These are phyloP conservation scores for Aureobasidium musti DNA, from an alignment of 2,329 filamentous ascomycete species.

Conservation along the genomic window DNA sequence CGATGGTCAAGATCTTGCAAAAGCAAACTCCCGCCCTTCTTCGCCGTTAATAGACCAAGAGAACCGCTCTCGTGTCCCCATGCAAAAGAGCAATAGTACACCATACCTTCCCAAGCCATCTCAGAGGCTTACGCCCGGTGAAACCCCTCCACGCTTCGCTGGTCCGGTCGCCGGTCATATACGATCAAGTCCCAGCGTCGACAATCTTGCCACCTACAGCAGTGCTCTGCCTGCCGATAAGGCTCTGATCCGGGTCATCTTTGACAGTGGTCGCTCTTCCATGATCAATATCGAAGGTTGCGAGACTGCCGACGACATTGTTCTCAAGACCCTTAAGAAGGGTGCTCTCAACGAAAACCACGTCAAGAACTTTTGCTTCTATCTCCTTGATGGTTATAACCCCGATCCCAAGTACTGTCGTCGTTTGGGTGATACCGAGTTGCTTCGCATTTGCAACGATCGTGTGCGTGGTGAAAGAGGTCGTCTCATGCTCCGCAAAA, in stretches of 20 bases:
- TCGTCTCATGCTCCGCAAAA: slow-evolving; percentile 84
- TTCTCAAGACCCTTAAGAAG: slow-evolving; percentile 84
- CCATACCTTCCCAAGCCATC: slow-evolving; percentile 56
- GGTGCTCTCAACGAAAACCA: slow-evolving; percentile 86
- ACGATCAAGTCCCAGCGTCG: slow-evolving; percentile 79
- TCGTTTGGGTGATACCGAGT: slow-evolving; percentile 79
- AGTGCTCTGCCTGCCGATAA: slow-evolving; percentile 82
- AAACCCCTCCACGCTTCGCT: slow-evolving; percentile 25
- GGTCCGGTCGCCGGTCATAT: slow-evolving; percentile 68
- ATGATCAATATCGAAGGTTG: slow-evolving; percentile 92
- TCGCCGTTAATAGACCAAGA: slow-evolving; percentile 68
- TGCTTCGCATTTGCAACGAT: slow-evolving; percentile 89
- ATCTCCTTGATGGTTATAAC: slow-evolving; percentile 82
- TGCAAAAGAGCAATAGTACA: slow-evolving; percentile 57
- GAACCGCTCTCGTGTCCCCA: slow-evolving; percentile 49
- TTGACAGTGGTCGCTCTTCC: slow-evolving; percentile 85
- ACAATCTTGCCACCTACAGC: slow-evolving; percentile 73
- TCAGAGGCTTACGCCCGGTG: slow-evolving; percentile 61
- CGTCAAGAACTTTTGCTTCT: slow-evolving; percentile 95
- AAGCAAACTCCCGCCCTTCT: slow-evolving; percentile 65
- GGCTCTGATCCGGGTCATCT: slow-evolving; percentile 90
- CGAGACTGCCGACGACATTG: slow-evolving; percentile 88
- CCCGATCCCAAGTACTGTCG: slow-evolving; percentile 79
- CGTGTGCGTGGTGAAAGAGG: slow-evolving; percentile 82
- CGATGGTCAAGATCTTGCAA: slow-evolving; percentile 49